Evolutionary conservation across 495 filamentous ascomycete genomes (phyloP).

Genomic region (Xylaria sp.): DNA sequence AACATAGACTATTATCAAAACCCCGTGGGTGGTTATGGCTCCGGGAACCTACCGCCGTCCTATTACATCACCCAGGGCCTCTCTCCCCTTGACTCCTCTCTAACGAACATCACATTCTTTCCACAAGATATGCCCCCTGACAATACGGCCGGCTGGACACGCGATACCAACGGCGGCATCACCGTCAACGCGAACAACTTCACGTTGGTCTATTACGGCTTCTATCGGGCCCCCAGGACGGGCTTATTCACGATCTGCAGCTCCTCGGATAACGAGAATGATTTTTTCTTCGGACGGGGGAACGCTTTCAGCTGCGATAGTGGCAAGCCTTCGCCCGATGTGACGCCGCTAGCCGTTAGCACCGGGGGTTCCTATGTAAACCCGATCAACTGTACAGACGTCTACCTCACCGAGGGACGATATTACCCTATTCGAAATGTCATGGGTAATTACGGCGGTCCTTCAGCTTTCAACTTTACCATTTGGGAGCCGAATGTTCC

Average conservation of each 20-base stretch:
- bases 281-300: conserved; percentile 3
- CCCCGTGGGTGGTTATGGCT: not conserved
- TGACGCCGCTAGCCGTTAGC: not conserved
- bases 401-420: not conserved
- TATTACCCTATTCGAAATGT: conserved; percentile 15
- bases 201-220: conserved; percentile 14
- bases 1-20: conserved; percentile 20
- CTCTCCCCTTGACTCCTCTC: conserved; percentile 10
- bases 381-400: conserved; percentile 9
- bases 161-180: conserved; percentile 18
- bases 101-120: conserved; percentile 21
- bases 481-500: conserved; percentile 14
- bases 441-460: conserved; percentile 6
- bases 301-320: conserved; percentile 19
- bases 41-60: not conserved
- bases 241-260: conserved; percentile 11
- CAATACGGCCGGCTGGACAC: conserved; percentile 1
- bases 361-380: not conserved
- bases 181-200: conserved; percentile 17
- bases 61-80: conserved; percentile 15
- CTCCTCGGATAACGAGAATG: conserved; percentile 17
- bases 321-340: not conserved
- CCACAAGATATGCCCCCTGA: not conserved
- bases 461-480: conserved; percentile 19
- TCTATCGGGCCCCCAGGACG: conserved; percentile 5